Percentiles rank a stretch among this genome's conserved stretches.
These are phyloP conservation scores for Polysphondylium violaceum DNA, from an alignment of 78 protist genomes.

Conservation along the genomic window DNA sequence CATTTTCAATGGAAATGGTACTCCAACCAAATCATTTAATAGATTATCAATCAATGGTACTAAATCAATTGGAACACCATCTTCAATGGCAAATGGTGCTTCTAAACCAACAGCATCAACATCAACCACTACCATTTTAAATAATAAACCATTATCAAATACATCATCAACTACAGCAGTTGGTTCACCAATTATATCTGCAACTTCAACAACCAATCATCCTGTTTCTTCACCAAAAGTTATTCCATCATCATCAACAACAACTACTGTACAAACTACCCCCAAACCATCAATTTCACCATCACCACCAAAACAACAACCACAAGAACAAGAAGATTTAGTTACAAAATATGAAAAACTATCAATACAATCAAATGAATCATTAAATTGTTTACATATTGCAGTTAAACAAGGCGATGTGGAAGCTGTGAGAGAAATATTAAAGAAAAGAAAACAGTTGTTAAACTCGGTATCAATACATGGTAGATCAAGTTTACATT, in stretches of 20 bases:
- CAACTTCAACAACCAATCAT: background rate
- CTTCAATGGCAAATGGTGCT: background rate
- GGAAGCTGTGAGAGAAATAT: background rate
- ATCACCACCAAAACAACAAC: constrained; percentile 6
- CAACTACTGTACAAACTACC: constrained; percentile 6
- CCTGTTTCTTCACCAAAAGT: constrained; percentile 5
- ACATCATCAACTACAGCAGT: background rate
- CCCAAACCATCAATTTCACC: background rate
- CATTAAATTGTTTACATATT: background rate
- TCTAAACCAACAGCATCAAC: constrained; percentile 10
- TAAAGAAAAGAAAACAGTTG: background rate
- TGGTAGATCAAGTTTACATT: constrained; percentile 56
- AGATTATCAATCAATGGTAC: background rate
- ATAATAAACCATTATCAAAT: background rate
- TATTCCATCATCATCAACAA: background rate
- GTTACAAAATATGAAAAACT: too few relatives aligned
- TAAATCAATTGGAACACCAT: constrained; percentile 10
- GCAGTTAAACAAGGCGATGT: constrained; percentile 18
- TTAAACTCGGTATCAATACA: background rate
- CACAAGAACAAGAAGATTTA: background rate
- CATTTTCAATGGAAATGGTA: background rate
- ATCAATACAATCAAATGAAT: background rate
- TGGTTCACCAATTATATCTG: background rate
- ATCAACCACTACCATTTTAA: background rate
- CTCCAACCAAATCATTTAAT: background rate